A percentile compares a stretch with the other conserved stretches of the same genome.
These are phyloP conservation scores for Blastomyces parvus DNA, from an alignment of 2,329 filamentous ascomycete species.

Conservation along the genomic window DNA sequence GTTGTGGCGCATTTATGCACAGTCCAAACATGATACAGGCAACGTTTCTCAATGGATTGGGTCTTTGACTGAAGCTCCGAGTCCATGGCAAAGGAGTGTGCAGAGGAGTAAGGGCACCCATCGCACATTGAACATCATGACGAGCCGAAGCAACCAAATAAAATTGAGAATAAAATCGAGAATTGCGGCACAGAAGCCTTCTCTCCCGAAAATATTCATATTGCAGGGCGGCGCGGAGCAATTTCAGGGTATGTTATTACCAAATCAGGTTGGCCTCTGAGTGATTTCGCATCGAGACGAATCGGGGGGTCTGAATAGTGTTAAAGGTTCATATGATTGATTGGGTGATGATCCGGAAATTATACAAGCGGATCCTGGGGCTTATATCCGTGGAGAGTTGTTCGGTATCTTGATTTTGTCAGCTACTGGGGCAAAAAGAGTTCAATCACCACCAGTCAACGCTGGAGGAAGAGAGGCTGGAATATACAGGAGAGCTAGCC, in stretches of 20 bases:
- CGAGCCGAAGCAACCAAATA: neutral
- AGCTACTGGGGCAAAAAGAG: too few species aligned
- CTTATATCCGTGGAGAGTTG: too few species aligned
- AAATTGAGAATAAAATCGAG: too few species aligned
- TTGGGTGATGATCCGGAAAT: neutral
- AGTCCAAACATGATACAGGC: too few species aligned
- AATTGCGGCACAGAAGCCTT: neutral
- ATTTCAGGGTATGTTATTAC: neutral
- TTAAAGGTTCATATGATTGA: too few species aligned
- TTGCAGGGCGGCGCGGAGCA: neutral
- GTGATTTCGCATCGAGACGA: neutral
- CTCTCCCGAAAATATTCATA: too few species aligned
- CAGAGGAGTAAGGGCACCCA: neutral
- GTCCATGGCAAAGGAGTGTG: too few species aligned
- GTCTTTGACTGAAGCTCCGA: neutral
- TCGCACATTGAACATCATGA: neutral
- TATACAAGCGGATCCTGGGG: neutral
- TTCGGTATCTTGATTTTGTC: neutral
- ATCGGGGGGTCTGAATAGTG: too few species aligned
- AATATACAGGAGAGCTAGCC: too few species aligned
- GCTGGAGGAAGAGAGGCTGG: too few species aligned
- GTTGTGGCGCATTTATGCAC: too few species aligned
- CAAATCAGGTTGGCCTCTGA: neutral
- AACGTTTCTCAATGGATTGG: neutral
- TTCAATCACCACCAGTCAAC: too few species aligned